Evolutionary conservation across 176 grass and related monocot genomes (phyloP).

Genomic region (Zea mays): DNA sequence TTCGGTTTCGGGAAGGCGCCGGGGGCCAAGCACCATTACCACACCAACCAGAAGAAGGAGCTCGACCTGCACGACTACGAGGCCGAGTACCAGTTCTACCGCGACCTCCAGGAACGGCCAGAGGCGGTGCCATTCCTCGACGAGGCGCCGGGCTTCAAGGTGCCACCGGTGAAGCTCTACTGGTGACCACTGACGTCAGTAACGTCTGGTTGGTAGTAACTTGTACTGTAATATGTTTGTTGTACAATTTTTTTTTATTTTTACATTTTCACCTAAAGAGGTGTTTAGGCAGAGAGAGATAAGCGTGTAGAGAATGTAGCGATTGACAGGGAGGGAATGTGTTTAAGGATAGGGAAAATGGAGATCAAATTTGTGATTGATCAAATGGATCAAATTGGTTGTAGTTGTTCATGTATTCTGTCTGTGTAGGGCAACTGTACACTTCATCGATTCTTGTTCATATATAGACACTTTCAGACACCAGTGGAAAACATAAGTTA

Average conservation of each 20-base stretch:
- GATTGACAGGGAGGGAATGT: not conserved
- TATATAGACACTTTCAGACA: not conserved
- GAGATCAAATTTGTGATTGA: constrained; percentile 15
- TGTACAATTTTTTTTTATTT: not conserved
- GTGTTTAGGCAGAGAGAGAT: not conserved
- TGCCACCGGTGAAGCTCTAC: constrained; percentile 30
- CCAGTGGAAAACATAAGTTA: too few relatives aligned
- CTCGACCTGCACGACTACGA: constrained; percentile 62
- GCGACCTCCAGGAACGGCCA: constrained; percentile 45
- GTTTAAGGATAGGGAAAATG: not conserved
- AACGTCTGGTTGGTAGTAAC: not conserved
- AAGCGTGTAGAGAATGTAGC: not conserved
- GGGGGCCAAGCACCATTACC: constrained; percentile 61
- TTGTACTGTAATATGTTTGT: not conserved
- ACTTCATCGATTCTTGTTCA: not conserved
- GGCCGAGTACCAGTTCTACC: constrained; percentile 63
- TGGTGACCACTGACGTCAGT: not conserved
- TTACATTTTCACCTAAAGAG: not conserved
- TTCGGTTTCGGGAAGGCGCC: constrained; percentile 64
- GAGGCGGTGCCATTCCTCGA: constrained; percentile 48
- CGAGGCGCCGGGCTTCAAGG: constrained; percentile 7
- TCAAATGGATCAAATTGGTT: not conserved
- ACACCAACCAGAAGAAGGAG: constrained; percentile 61
- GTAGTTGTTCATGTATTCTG: not conserved
- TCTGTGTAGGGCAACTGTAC: not conserved